These are phyloP conservation scores for Mycena venus DNA, from an alignment of 768 basidiomycete species.

Conservation along the genomic window DNA sequence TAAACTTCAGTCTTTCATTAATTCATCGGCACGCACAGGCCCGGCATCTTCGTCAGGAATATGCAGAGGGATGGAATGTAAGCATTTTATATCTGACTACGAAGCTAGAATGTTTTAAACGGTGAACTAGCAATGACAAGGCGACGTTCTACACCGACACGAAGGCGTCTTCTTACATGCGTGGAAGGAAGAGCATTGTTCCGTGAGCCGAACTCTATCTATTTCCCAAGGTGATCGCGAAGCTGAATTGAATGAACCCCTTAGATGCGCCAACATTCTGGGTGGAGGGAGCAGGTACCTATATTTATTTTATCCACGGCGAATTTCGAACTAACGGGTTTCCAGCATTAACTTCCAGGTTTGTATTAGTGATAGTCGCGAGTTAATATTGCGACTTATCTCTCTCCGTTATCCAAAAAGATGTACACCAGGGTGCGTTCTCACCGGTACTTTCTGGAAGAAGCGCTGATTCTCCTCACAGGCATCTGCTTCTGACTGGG, in stretches of 20 bases:
- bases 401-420: conserved; percentile 38
- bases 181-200: conserved; percentile 76
- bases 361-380: conserved; percentile 20
- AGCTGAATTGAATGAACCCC: background rate
- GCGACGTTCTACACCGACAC: conserved; percentile 81
- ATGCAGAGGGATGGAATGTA: conserved; percentile 80
- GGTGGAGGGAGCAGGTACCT: conserved; percentile 70
- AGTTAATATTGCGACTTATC: background rate
- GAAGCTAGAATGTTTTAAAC: background rate
- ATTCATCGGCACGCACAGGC: conserved; percentile 47
- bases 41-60: conserved; percentile 78
- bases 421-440: conserved; percentile 74
- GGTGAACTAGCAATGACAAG: conserved; percentile 70
- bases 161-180: conserved; percentile 66
- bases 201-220: conserved; percentile 61
- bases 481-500: conserved; percentile 81
- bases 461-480: conserved; percentile 35
- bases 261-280: conserved; percentile 75
- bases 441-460: background rate
- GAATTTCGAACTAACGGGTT: background rate
- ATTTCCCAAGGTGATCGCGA: background rate
- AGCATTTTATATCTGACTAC: conserved; percentile 39
- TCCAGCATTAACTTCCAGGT: conserved; percentile 80
- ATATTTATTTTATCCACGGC: background rate
- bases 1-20: background rate